Conservation (phyloP, 768 basidiomycete species). For the Collybiopsis luxurians region DNA sequence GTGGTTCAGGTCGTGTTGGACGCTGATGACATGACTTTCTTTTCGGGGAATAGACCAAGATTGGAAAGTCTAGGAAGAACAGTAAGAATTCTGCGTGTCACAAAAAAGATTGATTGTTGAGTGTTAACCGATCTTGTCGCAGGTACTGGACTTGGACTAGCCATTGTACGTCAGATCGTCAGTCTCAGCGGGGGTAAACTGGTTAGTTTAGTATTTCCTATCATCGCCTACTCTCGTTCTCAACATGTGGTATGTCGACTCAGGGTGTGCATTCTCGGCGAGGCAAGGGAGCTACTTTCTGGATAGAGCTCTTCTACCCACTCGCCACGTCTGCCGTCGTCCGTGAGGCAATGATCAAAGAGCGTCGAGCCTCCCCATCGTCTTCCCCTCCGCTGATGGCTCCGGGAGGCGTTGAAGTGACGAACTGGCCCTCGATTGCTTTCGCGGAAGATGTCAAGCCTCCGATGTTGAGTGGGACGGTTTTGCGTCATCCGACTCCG, state of each 20-base stretch:
- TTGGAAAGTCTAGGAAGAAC: background rate
- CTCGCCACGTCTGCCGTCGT: constrained; percentile 5
- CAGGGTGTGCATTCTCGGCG: constrained; percentile 24
- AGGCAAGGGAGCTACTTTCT: constrained; percentile 40
- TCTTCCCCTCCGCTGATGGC: background rate
- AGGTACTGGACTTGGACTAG: constrained; percentile 43
- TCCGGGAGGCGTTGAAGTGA: background rate
- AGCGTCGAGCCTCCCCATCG: background rate
- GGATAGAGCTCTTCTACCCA: constrained; percentile 28
- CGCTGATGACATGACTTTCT: too few relatives aligned
- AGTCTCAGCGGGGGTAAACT: constrained; percentile 38
- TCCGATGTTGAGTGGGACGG: background rate
- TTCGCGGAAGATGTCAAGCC: constrained; percentile 2
- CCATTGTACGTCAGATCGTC: constrained; percentile 42
- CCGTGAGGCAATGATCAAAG: background rate
- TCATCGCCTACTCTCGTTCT: background rate
- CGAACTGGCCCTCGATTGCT: background rate
- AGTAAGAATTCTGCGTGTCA: background rate
- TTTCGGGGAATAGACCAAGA: background rate
- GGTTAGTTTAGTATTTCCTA: too few relatives aligned
- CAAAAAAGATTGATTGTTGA: too few relatives aligned
- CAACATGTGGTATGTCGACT: background rate
- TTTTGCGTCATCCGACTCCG: background rate
- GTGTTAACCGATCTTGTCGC: constrained; percentile 16
- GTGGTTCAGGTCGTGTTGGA: too few relatives aligned